Base-by-base conservation (phyloP, 352 stramenopile genomes). In the Phytopythium oedochilum region DNA sequence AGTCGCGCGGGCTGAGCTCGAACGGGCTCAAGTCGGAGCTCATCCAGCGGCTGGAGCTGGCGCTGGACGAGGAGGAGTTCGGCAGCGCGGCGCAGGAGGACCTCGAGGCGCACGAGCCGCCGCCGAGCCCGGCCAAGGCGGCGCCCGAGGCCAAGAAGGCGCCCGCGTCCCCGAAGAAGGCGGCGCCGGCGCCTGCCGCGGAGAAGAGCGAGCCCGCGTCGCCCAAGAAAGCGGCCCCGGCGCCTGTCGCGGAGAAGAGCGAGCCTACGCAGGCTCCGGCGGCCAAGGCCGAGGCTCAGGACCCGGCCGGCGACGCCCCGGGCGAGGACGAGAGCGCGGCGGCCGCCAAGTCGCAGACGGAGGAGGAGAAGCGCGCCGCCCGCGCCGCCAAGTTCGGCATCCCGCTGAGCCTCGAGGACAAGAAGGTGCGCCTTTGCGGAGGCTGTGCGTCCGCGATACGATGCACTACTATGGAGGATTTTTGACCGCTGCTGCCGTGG, bases 1-100 rank as follows among this genome's bases (percentile, higher is more conserved):
- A 92, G 68, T 80, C 81, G 53, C 83, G 86, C 48, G 71, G 71
- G 9, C 63, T 96, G 46, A 93, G 80, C 75, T 91, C 78, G 34
- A 89, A 89, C 53, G 86, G 86, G 0, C 75, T 96, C 53, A 96
- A 96, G 70, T 87, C 84, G 54, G 86, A 94, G 71, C 82, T 96
- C 36, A 94, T 94, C 63, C 80, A 94, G 78, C 83, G 86, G 6
- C 73, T 96, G 32, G 86, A 96, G 66, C 67, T 94, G 53, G 83
- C 86, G 53, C 75, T 96, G 46, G 86, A 96, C 55, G 84, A 92
- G 52, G 86, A 96, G 60, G 82, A 93, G 66, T 94, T 94, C 51
- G 83, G 85, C 61, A 85, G 70, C 60, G 79, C 83, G 42, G 82
- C 79, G 50, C 78, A 93, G 61, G 74, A 86, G 61, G 74, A 86